These are phyloP conservation scores for Aspergillus sp. DNA, from an alignment of 2,329 filamentous ascomycete genomes.

Conservation along the genomic window DNA sequence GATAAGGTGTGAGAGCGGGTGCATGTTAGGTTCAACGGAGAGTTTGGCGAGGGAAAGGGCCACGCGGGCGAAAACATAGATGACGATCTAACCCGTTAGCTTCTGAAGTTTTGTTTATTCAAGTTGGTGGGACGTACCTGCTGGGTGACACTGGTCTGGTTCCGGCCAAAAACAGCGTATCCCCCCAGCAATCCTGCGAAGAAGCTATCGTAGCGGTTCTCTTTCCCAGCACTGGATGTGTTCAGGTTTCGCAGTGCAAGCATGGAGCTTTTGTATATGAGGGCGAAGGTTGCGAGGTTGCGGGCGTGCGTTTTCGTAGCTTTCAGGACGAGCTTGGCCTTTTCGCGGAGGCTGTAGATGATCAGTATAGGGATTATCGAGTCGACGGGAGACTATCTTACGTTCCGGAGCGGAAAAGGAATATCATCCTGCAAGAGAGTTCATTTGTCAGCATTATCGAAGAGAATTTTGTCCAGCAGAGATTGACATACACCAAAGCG, in stretches of 20 bases:
- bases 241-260: slow-evolving; percentile 60
- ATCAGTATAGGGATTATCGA: slow-evolving; percentile 4
- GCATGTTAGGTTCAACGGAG: slow-evolving; percentile 57
- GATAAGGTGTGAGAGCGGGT: slow-evolving; percentile 35
- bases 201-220: slow-evolving; percentile 74
- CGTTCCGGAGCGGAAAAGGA: slow-evolving; percentile 89
- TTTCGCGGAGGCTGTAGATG: slow-evolving; percentile 58
- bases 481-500: slow-evolving; percentile 64
- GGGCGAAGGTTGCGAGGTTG: slow-evolving; percentile 86
- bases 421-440: slow-evolving; percentile 65
- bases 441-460: slow-evolving; percentile 9
- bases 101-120: background rate
- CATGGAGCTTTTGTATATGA: slow-evolving; percentile 82
- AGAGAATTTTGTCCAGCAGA: background rate
- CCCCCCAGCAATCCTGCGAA: slow-evolving; percentile 81
- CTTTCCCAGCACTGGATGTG: slow-evolving; percentile 42
- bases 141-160: slow-evolving; percentile 75
- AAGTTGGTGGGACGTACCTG: slow-evolving; percentile 35
- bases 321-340: slow-evolving; percentile 67
- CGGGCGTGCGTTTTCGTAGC: slow-evolving; percentile 85
- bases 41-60: slow-evolving; percentile 77
- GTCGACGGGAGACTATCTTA: slow-evolving; percentile 39
- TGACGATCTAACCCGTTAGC: slow-evolving; percentile 62
- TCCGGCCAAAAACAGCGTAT: slow-evolving; percentile 84
- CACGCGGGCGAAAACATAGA: slow-evolving; percentile 94